A percentile compares a stretch with the other conserved stretches of the same genome.
Conservation (phyloP, 2,329 filamentous ascomycete species). For the Nannizziopsis arthrosporioides region DNA sequence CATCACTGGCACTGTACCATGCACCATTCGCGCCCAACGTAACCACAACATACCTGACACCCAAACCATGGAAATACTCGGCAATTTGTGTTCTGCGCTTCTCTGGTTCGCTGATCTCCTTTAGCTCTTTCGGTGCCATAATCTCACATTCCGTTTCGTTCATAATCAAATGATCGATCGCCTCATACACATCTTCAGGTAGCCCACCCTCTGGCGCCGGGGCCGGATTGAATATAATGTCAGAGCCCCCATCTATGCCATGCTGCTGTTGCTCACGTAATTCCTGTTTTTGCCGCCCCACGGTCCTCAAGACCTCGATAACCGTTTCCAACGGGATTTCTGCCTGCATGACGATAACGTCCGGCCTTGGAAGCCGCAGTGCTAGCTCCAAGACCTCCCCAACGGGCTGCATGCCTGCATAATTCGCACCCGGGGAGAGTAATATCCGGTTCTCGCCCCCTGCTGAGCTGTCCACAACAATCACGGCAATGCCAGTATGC, state of each 20-base stretch:
- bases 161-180: constrained; percentile 67
- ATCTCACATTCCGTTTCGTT: constrained; percentile 84
- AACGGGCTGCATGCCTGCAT: constrained; percentile 32
- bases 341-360: constrained; percentile 64
- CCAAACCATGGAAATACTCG: constrained; percentile 51
- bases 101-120: constrained; percentile 20
- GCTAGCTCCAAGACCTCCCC: constrained; percentile 29
- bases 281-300: constrained; percentile 27
- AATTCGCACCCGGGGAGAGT: constrained; percentile 60
- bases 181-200: constrained; percentile 53
- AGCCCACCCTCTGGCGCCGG: constrained; percentile 65
- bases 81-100: constrained; percentile 46
- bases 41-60: constrained; percentile 66
- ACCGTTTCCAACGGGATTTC: constrained; percentile 60
- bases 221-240: constrained; percentile 75
- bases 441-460: constrained; percentile 66
- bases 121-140: constrained; percentile 45
- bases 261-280: constrained; percentile 32
- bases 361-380: constrained; percentile 37
- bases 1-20: constrained; percentile 48
- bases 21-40: constrained; percentile 76
- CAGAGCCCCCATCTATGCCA: constrained; percentile 36
- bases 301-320: constrained; percentile 44
- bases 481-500: constrained; percentile 61
- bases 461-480: constrained; percentile 60